Evolutionary conservation across 2,329 filamentous ascomycete genomes (phyloP), one percentile per base, ranked within the genome.

Genomic region (Botrytis pseudocinerea): DNA sequence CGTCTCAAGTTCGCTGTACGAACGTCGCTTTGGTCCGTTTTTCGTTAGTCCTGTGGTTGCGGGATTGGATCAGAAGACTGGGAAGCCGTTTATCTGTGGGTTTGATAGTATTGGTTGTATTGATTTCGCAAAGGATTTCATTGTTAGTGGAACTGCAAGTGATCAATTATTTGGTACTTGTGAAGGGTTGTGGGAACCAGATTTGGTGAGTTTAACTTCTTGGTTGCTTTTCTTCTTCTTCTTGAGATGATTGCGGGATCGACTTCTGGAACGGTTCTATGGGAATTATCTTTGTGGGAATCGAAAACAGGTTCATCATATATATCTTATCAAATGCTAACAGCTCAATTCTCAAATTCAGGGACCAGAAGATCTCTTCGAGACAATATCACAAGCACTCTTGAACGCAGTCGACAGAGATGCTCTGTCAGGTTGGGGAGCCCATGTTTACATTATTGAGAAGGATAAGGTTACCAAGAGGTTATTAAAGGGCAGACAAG

Each of bases 401-500:
- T 88, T 99, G 79, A 98, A 97, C 84, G 96, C 96, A 74, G 93
- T 98, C 73, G 96, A 99, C 84, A 90, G 96, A 85, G 96, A 99
- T 84, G 96, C 96, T 70, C 87, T 99, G 76, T 98, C 95, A 54
- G 96, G 96, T 77, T 98, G 96, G 96, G 96, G 96, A 82, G 96
- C 96, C 57, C 94, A 99, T 82, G 96, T 99, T 79, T 99, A 98
- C 86, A 97, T 99, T 82, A 97, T 99, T 83, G 96, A 98, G 88
- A 99, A 99, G 89, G 95, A 97, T 86, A 98, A 98, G 92, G 93
- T 99, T 76, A 98, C 96, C 81, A 98, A 98, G 92, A 89, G 96
- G 83, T 90, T 99, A 90, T 87, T 99, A 83, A 98, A 98, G 90
- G 95, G 95, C 82, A 91, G 95, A 87, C 95, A 98, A 86, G 95